Evolutionary conservation across 768 basidiomycete genomes (phyloP), one percentile per base, ranked within the genome.

Genomic region (Clitopilus hobsonii): DNA sequence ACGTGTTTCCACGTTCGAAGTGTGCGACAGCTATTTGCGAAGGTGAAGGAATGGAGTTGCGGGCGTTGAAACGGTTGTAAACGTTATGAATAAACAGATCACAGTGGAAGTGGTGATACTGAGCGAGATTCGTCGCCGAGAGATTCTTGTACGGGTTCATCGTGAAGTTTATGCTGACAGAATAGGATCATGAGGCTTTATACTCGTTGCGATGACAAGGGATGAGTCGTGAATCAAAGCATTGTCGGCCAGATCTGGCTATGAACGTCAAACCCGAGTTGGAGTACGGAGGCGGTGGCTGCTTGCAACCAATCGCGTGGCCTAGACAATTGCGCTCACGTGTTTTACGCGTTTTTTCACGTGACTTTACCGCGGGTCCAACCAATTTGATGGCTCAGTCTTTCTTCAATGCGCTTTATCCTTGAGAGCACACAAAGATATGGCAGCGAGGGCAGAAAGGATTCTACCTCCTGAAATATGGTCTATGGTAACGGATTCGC

Each of bases 91-190:
- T 67, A 58, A 72, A 79, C 7, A 78, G 66, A 54, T 79, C 75
- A 57, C 80, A 80, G 55, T 69, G 71, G 53, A 74, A 65, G 56
- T 80, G 77, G 59, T 80, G 74, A 54, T 78, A 67, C 8, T 63
- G 67, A 30, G 77, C 78, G 28, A 80, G 69, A 55, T 77, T 75
- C 5, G 79, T 80, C 7, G 78, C 77, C 16, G 77, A 74, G n/a
- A 79, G 63, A 52, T 11, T 29, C 26, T 49, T 16, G 14, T 20
- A 30, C n/a, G 6, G 22, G 5, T 49, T 49, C 49, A 24, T 49
- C 23, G 28, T 49, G 45, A 32, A 14, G 49, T 16, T 24, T 28
- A 26, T 24, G 14, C 27, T 20, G 22, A 20, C 6, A 45, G 41
- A 54, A 45, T 29, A 48, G 26, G 26, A 29, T 27, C 53, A 47